Percentiles rank a stretch among this genome's conserved stretches.
Evolutionary conservation across 208 protist species (phyloP).

Genomic region (Dictyostelium gargantuum): DNA sequence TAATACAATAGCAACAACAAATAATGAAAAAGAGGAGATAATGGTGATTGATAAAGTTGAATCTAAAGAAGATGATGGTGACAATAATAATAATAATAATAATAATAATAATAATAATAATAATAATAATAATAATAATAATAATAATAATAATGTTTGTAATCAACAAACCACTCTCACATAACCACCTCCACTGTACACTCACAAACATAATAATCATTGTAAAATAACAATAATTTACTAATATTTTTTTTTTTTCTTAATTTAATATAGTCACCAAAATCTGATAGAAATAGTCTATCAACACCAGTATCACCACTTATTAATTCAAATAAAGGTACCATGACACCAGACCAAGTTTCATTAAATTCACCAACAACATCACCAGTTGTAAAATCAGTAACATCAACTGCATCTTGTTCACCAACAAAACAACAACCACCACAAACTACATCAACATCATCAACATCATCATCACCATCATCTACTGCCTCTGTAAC

Average conservation of each 20-base stretch:
- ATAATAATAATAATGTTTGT: background rate
- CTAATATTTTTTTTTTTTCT: background rate
- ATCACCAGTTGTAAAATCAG: background rate
- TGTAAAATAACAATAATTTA: background rate
- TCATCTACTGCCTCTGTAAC: too few relatives aligned
- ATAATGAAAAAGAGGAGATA: background rate
- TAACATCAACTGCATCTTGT: background rate
- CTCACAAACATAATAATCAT: background rate
- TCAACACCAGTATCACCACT: background rate
- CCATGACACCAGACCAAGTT: background rate
- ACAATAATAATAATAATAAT: background rate
- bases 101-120: background rate
- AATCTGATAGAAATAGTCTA: background rate
- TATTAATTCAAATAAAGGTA: background rate
- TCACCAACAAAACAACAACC: background rate
- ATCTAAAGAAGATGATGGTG: background rate
- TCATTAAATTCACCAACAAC: background rate
- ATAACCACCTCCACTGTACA: background rate
- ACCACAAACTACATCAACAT: background rate
- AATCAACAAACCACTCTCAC: background rate
- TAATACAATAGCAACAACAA: background rate
- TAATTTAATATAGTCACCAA: slow-evolving; percentile 3
- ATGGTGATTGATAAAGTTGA: background rate
- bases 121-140: background rate
- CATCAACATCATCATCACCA: background rate